Evolutionary conservation across 1,284 basidiomycete species (phyloP).

Genomic region (Ceratobasidium sp.): DNA sequence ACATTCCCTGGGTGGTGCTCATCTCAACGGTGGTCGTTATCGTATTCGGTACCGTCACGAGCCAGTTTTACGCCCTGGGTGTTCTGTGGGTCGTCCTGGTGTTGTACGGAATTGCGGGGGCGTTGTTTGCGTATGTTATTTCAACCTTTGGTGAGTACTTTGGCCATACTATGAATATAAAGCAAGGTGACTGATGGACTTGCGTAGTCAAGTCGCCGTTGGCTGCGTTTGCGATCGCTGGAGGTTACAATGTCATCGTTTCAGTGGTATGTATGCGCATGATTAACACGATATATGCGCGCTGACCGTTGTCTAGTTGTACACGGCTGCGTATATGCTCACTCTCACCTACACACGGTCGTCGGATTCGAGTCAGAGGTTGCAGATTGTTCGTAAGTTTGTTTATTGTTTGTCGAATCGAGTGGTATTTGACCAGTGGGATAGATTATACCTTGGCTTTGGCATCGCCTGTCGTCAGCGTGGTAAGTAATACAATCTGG

Average conservation of each 20-base stretch:
- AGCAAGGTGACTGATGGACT: background rate
- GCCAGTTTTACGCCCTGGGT: slow-evolving; percentile 75
- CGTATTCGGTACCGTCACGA: slow-evolving; percentile 62
- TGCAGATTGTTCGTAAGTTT: slow-evolving; percentile 64
- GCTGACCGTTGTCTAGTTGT: slow-evolving; percentile 54
- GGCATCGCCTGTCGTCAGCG: slow-evolving; percentile 70
- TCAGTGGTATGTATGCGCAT: slow-evolving; percentile 60
- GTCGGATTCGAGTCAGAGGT: slow-evolving; percentile 58
- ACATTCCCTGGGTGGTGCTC: slow-evolving; percentile 65
- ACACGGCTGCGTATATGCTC: slow-evolving; percentile 69
- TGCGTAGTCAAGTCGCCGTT: slow-evolving; percentile 62
- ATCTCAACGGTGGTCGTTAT: slow-evolving; percentile 67
- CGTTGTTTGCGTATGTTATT: slow-evolving; percentile 71
- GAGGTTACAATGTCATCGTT: slow-evolving; percentile 76
- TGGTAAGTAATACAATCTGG: slow-evolving; percentile 56
- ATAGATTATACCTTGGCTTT: slow-evolving; percentile 71
- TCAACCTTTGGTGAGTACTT: slow-evolving; percentile 59
- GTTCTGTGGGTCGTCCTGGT: slow-evolving; percentile 75
- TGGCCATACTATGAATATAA: background rate
- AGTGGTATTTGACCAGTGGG: background rate
- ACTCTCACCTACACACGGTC: slow-evolving; percentile 73
- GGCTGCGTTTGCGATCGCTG: slow-evolving; percentile 73
- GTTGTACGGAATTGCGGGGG: slow-evolving; percentile 71
- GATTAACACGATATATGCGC: background rate
- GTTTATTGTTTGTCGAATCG: background rate